Base-by-base conservation (phyloP, 1,284 basidiomycete species). In the Boletus sp. region DNA sequence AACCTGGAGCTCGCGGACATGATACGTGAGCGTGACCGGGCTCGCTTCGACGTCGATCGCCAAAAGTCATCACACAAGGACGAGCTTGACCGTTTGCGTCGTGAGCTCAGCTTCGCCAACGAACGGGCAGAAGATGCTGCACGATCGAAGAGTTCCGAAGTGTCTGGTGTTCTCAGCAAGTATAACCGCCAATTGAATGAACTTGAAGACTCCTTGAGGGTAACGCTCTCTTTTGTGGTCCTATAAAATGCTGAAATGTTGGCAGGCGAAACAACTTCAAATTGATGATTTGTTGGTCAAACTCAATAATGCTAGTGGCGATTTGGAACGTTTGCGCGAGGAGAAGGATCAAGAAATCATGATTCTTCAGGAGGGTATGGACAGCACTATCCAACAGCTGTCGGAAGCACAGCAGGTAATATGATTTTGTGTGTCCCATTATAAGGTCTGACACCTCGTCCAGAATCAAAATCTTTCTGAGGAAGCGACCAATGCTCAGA, bases 1-100 rank as follows among this genome's bases (percentile, higher is more conserved):
- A 99, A 98, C 66, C 72, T 99, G 48, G 96, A 99, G 69, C 75
- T 99, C 27, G 95, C 95, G 23, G 96, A 99, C 66, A 99, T 99
- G 96, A 90, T 99, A 59, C 83, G 95, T 45, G 96, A 99, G 69
- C 84, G 96, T 32, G 96, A 99, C 67, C 81, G 95, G 52, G 94
- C 95, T 26, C 77, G 96, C 36, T 98, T 97, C 64, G 96, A 99
- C 58, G 74, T 98, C n/a, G 96, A 99, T 67, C 80, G 96, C 33
- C 78, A 94, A 67, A 97, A 96, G 71, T 84, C 91, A 9, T 85
- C 82, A 47, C 94, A 99, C 66, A 96, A 94, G 67, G 96, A 99
- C 54, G 96, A 99, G 65, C 70, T 94, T 29, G 96, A 99, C 56
- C 85, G 96, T 14, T 66, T 98, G 41, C 91, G 91, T 58, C 84